These are phyloP conservation scores for Chaetomium tenue DNA, from an alignment of 495 filamentous ascomycete genomes.

Conservation along the genomic window DNA sequence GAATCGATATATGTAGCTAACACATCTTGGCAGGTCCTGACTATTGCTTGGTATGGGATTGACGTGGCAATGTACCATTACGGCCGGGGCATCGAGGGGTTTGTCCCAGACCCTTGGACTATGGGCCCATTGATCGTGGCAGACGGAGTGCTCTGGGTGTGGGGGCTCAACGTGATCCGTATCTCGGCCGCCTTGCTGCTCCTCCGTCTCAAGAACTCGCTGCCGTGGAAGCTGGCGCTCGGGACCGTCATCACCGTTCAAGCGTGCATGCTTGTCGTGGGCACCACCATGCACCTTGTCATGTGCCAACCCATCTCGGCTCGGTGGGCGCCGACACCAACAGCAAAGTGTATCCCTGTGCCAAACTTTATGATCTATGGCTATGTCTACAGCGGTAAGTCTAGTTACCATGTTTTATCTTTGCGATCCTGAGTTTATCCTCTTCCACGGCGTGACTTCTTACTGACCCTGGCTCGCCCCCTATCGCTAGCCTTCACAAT, in stretches of 20 bases:
- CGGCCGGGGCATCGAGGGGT: slow-evolving; percentile 9
- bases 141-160: slow-evolving; percentile 13
- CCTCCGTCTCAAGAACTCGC: slow-evolving; percentile 1
- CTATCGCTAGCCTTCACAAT: not conserved
- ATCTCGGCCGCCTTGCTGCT: slow-evolving; percentile 11
- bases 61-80: slow-evolving; percentile 13
- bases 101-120: slow-evolving; percentile 3
- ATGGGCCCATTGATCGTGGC: slow-evolving; percentile 10
- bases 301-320: slow-evolving; percentile 13
- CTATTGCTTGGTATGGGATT: slow-evolving; percentile 10
- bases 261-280: slow-evolving; percentile 5
- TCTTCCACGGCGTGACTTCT: not conserved
- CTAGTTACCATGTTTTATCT: not conserved
- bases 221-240: slow-evolving; percentile 9
- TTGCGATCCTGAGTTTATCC: too few species aligned
- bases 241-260: slow-evolving; percentile 5
- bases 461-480: not conserved
- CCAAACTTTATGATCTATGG: slow-evolving; percentile 10
- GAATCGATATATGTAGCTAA: not conserved
- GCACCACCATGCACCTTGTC: slow-evolving; percentile 16
- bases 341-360: not conserved
- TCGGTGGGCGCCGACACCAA: slow-evolving; percentile 9
- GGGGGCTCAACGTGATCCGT: slow-evolving; percentile 12
- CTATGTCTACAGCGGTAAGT: slow-evolving; percentile 7
- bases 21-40: slow-evolving; percentile 1